Percentiles rank a stretch among this genome's conserved stretches.
phyloP scores from a whole-genome alignment of 768 basidiomycete genomes.

The Tulasnella sp. region DNA sequence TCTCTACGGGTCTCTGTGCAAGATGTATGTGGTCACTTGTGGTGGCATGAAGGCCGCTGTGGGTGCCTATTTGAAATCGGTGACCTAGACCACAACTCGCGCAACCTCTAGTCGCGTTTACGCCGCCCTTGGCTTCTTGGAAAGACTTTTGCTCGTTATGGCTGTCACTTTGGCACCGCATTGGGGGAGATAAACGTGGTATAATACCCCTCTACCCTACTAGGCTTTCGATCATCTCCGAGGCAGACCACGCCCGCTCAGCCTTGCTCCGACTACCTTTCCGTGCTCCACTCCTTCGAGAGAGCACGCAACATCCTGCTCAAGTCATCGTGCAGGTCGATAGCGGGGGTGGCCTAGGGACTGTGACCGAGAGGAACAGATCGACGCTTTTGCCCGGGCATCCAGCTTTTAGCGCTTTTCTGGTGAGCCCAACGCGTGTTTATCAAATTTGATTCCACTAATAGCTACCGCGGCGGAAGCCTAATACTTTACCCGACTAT shows the following conservation, averaged over 20 bases:
- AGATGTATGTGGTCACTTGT: not conserved
- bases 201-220: not conserved
- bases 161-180: not conserved
- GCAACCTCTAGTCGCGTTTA: not conserved
- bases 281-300: not conserved
- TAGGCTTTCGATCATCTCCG: not conserved
- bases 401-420: conserved; percentile 4
- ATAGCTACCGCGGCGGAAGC: not conserved
- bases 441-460: not conserved
- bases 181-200: not conserved
- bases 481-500: not conserved
- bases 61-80: not conserved
- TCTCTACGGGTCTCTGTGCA: not conserved
- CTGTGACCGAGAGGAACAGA: not conserved
- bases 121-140: not conserved
- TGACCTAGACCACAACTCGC: not conserved
- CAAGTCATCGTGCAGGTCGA: not conserved
- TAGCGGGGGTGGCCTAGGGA: not conserved
- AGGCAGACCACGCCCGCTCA: not conserved
- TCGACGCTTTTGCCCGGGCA: not conserved
- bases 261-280: not conserved
- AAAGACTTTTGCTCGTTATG: not conserved
- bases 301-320: not conserved
- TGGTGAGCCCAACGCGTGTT: not conserved
- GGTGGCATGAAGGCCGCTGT: not conserved